Conservation (phyloP, 1,284 basidiomycete genomes). For the Austroboletus niveus region DNA sequence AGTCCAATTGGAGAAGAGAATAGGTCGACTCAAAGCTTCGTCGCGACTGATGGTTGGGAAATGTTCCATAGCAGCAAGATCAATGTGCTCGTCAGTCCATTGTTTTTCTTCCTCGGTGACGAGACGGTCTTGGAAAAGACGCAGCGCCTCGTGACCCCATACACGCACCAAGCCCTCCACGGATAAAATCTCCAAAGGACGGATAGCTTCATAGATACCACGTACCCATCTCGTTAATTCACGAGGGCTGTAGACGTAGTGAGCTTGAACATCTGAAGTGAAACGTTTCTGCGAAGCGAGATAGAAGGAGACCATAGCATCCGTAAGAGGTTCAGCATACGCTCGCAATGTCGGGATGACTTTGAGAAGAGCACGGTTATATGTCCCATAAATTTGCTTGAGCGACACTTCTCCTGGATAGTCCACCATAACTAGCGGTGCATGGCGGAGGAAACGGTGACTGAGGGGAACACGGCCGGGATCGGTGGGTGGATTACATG, state of each 20-base stretch:
- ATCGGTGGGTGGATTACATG: slow-evolving; percentile 99
- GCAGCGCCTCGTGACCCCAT: slow-evolving; percentile 98
- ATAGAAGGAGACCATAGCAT: slow-evolving; percentile 98
- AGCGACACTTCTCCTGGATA: slow-evolving; percentile 97
- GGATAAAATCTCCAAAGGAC: slow-evolving; percentile 85
- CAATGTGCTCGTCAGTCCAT: slow-evolving; percentile 96
- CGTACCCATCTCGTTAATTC: slow-evolving; percentile 98
- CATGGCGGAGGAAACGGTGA: slow-evolving; percentile 96
- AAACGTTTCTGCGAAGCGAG: slow-evolving; percentile 92
- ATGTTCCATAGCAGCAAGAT: slow-evolving; percentile 79
- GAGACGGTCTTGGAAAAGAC: slow-evolving; percentile 97
- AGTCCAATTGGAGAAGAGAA: slow-evolving; percentile 99
- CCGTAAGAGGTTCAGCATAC: slow-evolving; percentile 92
- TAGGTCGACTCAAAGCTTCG: slow-evolving; percentile 85
- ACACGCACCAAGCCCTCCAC: slow-evolving; percentile 95
- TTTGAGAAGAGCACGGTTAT: slow-evolving; percentile 95
- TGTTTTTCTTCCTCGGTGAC: slow-evolving; percentile 87
- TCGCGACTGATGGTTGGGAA: slow-evolving; percentile 91
- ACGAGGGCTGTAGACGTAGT: slow-evolving; percentile 99
- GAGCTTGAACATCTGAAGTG: slow-evolving; percentile 94
- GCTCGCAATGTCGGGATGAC: slow-evolving; percentile 92
- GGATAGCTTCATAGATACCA: slow-evolving; percentile 96
- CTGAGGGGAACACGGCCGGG: slow-evolving; percentile 98
- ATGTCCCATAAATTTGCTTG: slow-evolving; percentile 99
- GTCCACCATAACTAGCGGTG: slow-evolving; percentile 99